Conservation (phyloP, 1,284 basidiomycete genomes). For the Cutaneotrichosporon sp. region DNA sequence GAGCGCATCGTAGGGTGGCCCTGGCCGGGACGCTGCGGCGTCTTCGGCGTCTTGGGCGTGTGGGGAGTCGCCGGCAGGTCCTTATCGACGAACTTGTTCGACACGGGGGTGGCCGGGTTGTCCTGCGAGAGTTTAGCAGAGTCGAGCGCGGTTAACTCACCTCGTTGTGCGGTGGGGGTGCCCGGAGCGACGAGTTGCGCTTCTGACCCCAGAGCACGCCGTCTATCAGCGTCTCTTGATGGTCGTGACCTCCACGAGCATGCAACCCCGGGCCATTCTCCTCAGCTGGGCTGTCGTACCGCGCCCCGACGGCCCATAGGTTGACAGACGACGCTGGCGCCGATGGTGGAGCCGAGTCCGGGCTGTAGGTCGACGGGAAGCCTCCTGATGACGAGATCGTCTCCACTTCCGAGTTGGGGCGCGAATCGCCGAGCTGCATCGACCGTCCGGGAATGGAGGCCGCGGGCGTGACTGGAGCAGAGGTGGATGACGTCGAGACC, state of each 20-base stretch:
- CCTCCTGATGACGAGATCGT: background rate
- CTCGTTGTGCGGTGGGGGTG: background rate
- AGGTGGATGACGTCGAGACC: background rate
- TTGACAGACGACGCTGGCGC: slow-evolving; percentile 24
- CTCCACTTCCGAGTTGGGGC: background rate
- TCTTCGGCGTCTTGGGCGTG: slow-evolving; percentile 17
- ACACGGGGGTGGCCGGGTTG: background rate
- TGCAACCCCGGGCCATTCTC: background rate
- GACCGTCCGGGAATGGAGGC: background rate
- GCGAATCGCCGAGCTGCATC: slow-evolving; percentile 1
- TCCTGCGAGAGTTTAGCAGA: background rate
- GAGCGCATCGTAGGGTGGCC: slow-evolving; percentile 12
- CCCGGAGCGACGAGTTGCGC: background rate
- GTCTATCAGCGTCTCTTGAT: slow-evolving; percentile 10
- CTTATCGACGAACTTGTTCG: background rate
- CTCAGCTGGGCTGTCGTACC: background rate
- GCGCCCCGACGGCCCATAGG: slow-evolving; percentile 16
- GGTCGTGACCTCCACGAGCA: background rate
- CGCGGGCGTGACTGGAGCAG: slow-evolving; percentile 1
- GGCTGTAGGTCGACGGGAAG: slow-evolving; percentile 33
- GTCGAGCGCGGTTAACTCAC: background rate
- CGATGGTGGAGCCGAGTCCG: slow-evolving; percentile 39
- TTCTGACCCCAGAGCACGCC: slow-evolving; percentile 7
- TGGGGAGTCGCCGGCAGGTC: slow-evolving; percentile 10
- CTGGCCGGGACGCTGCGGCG: slow-evolving; percentile 9